These are phyloP conservation scores for Niveomyces coronatus DNA, from an alignment of 2,329 filamentous ascomycete genomes.

Conservation along the genomic window DNA sequence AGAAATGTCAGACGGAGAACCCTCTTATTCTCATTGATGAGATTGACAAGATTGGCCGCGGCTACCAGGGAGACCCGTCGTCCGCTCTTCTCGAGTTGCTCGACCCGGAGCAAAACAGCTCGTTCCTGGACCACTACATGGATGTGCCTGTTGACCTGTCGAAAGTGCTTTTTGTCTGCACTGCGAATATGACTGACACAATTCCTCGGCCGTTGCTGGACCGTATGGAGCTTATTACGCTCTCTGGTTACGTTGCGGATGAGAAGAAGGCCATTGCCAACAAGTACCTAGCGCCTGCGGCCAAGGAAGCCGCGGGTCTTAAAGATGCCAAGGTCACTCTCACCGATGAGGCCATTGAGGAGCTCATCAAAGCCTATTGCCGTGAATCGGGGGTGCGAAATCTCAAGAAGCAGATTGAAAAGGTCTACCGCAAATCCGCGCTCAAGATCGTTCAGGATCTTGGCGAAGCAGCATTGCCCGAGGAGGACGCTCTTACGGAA, in stretches of 20 bases:
- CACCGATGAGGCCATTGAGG: constrained; percentile 77
- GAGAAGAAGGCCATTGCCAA: constrained; percentile 99
- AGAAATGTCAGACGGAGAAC: constrained; percentile 99
- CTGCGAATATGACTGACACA: constrained; percentile 96
- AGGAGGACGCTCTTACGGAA: constrained; percentile 72
- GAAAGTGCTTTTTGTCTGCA: constrained; percentile 97
- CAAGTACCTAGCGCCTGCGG: constrained; percentile 80
- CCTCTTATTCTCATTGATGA: constrained; percentile 94
- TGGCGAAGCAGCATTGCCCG: constrained; percentile 71
- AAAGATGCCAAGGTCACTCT: constrained; percentile 87
- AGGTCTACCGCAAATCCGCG: constrained; percentile 94
- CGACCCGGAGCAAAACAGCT: constrained; percentile 94
- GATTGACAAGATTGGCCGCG: constrained; percentile 94
- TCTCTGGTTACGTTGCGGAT: constrained; percentile 93
- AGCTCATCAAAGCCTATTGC: constrained; percentile 97
- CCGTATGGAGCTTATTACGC: constrained; percentile 93
- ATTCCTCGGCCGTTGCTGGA: constrained; percentile 90
- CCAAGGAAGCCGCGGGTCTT: constrained; percentile 87
- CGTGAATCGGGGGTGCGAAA: constrained; percentile 95
- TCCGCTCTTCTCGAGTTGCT: constrained; percentile 88
- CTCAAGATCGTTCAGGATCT: constrained; percentile 95
- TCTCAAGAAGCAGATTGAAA: constrained; percentile 98
- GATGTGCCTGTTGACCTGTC: constrained; percentile 95
- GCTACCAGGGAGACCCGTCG: constrained; percentile 92
- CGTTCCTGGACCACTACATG: constrained; percentile 97